Evolutionary conservation across 2,329 filamentous ascomycete genomes (phyloP).

Genomic region (Neobulgaria alba): DNA sequence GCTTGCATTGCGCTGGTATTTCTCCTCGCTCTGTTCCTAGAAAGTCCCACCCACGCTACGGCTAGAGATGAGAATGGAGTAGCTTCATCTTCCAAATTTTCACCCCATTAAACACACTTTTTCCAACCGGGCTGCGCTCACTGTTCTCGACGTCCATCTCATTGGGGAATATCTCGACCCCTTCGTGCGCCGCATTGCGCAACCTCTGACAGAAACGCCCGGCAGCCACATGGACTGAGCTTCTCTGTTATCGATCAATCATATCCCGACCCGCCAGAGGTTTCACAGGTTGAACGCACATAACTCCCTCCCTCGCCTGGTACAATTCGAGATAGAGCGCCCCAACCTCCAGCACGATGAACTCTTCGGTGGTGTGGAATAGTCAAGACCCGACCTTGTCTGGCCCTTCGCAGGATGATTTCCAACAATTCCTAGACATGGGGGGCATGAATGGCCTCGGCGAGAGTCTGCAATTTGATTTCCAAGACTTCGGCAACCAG

Average conservation of each 20-base stretch:
- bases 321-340: not conserved
- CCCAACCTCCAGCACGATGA: slow-evolving; percentile 21
- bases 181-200: not conserved
- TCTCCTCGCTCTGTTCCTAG: too few species aligned
- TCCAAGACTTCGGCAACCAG: slow-evolving; percentile 41
- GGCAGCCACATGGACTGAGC: not conserved
- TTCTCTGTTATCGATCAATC: not conserved
- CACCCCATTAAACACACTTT: not conserved
- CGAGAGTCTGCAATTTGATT: slow-evolving; percentile 52
- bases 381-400: slow-evolving; percentile 47
- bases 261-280: not conserved
- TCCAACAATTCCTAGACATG: slow-evolving; percentile 57
- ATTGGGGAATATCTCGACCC: not conserved
- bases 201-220: not conserved
- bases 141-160: not conserved
- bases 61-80: not conserved
- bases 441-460: slow-evolving; percentile 43
- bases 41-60: not conserved
- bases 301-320: not conserved
- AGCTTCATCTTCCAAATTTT: not conserved
- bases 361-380: slow-evolving; percentile 38
- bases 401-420: slow-evolving; percentile 47
- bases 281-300: not conserved
- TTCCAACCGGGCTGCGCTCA: not conserved
- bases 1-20: too few species aligned